Percentiles rank a stretch among this genome's conserved stretches.
Evolutionary conservation across 176 grass and related monocot genomes (phyloP).

Genomic region (Raddia guianensis): DNA sequence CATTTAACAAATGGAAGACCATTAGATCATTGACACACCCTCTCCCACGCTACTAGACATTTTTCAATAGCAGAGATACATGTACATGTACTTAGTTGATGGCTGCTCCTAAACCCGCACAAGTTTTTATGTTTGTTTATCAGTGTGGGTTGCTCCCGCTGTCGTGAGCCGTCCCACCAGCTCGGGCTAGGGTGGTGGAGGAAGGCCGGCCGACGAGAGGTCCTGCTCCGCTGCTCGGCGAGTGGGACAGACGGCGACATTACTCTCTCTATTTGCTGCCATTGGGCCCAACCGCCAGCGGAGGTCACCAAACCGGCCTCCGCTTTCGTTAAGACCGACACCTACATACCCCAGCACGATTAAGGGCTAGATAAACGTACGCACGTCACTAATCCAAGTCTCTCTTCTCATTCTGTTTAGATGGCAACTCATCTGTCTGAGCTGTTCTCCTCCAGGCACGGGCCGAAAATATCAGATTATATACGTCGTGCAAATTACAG

Average conservation of each 20-base stretch:
- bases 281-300: conserved; percentile 2
- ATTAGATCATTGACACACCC: too few species aligned
- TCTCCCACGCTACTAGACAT: too few species aligned
- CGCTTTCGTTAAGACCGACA: conserved; percentile 27
- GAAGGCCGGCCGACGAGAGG: conserved; percentile 11
- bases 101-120: too few species aligned
- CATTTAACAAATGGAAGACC: too few species aligned
- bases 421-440: neutral
- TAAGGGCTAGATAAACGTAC: neutral
- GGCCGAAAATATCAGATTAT: neutral
- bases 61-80: too few species aligned
- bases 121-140: too few species aligned
- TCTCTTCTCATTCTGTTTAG: neutral
- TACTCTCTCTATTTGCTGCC: neutral
- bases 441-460: neutral
- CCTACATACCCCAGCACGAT: neutral
- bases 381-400: neutral
- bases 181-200: neutral
- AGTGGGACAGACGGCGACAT: conserved; percentile 28
- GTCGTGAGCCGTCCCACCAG: neutral
- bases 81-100: too few species aligned
- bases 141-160: neutral
- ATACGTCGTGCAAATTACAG: neutral
- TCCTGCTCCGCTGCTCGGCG: conserved; percentile 28
- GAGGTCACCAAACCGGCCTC: conserved; percentile 37